Base-by-base conservation (phyloP, 345 rosid species). In the Tarenaya hassleriana region DNA sequence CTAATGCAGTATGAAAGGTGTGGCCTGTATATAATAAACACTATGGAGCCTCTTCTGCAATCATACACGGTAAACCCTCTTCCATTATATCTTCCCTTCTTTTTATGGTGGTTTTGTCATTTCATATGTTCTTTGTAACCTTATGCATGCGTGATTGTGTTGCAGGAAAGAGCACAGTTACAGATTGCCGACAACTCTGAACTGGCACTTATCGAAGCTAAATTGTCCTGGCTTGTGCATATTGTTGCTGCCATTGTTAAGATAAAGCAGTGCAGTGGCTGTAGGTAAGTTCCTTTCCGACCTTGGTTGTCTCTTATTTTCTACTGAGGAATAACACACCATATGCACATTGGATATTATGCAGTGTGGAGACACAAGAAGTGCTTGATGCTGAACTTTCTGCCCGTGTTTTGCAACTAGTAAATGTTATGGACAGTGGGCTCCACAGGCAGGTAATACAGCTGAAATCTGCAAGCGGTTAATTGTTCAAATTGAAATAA, bases 351-450 rank as follows among this genome's bases (percentile, higher is more conserved):
- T 32, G 38, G 42, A 42, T 47, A 27, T 16, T 71, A 45, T 75
- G 78, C 89, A 94, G 99, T 51, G 63, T 66, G 79, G 99, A 94
- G 73, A 77, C 95, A 16, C 99, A 83, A 65, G 99, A 94, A 75
- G 77, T 82, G 63, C 84, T 94, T 64, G 99, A 94, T 75, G 99
- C 99, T 7, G 99, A 94, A 69, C 97, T 94, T 64, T 83, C 99
- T 40, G 99, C 99, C 60, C 97, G 95, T 68, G 87, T 94, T 69
- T 68, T 94, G 79, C 94, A 77, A 75, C 75, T 92, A 64, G 86
- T 88, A 52, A 81, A 77, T 67, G 82, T 92, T 63, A 81, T 81
- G 50, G 99, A 94, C 63, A 86, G 85, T 77, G 97, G 97, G 62
- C 71, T 78, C 21, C 99, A 83, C 63, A 68, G 74, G 67, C 97